Conservation (phyloP, 495 filamentous ascomycete species). For the Xeromyces bisporus region DNA sequence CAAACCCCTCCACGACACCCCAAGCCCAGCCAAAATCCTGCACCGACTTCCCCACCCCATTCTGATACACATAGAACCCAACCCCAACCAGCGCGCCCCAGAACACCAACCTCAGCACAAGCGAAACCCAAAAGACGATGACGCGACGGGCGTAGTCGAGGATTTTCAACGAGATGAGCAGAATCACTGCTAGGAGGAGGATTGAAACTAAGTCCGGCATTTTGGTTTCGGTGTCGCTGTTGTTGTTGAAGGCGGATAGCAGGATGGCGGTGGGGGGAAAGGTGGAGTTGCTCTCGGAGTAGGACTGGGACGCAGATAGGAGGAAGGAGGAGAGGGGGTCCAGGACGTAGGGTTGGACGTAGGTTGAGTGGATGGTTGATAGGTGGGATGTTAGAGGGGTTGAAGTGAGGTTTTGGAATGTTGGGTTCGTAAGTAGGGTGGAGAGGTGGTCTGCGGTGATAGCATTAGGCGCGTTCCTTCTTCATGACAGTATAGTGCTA, state of each 20-base stretch:
- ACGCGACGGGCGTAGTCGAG: slow-evolving; percentile 49
- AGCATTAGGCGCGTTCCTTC: too few relatives aligned
- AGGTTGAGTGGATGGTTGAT: slow-evolving; percentile 5
- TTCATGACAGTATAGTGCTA: too few relatives aligned
- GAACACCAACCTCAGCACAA: slow-evolving; percentile 40
- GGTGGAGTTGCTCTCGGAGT: too few relatives aligned
- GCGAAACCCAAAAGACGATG: slow-evolving; percentile 54
- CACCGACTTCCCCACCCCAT: slow-evolving; percentile 43
- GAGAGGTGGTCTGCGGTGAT: background rate
- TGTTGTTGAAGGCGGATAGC: too few relatives aligned
- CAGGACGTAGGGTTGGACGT: slow-evolving; percentile 25
- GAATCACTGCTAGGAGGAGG: slow-evolving; percentile 32
- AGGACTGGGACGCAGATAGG: too few relatives aligned
- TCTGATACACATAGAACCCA: slow-evolving; percentile 39
- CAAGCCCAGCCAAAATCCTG: slow-evolving; percentile 40
- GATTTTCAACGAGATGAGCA: slow-evolving; percentile 47
- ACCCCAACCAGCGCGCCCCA: slow-evolving; percentile 37
- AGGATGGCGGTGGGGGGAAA: slow-evolving; percentile 29
- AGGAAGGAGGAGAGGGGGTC: slow-evolving; percentile 10
- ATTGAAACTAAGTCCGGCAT: slow-evolving; percentile 45
- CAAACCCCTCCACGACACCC: slow-evolving; percentile 38
- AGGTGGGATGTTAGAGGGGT: background rate
- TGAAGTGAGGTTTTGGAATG: background rate
- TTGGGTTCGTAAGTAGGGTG: background rate
- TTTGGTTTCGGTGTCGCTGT: slow-evolving; percentile 17